Evolutionary conservation across 768 basidiomycete genomes (phyloP).

Genomic region (Thelephora ganbajun): DNA sequence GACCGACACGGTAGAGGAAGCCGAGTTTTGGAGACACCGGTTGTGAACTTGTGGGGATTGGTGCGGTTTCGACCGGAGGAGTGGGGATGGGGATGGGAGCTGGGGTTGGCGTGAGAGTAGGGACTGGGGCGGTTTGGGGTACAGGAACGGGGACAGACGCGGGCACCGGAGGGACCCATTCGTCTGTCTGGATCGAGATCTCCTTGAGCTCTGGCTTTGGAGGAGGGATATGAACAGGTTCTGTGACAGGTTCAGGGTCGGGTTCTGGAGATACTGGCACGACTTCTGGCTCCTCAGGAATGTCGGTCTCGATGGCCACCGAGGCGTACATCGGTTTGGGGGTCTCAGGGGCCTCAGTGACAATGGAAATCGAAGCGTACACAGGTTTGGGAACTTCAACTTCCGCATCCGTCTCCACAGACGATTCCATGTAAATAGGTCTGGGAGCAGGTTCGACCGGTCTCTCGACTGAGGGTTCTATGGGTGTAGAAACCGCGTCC

Average conservation of each 20-base stretch:
- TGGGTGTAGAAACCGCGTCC: conserved; percentile 5
- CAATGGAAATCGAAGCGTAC: conserved; percentile 4
- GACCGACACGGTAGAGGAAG: conserved; percentile 41
- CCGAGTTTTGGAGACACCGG: conserved; percentile 16
- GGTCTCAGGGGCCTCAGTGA: conserved; percentile 10
- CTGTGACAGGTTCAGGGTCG: conserved; percentile 15
- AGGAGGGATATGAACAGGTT: conserved; percentile 12
- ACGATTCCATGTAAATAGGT: too few species aligned
- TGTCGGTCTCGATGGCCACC: conserved; percentile 22
- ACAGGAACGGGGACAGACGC: conserved; percentile 11
- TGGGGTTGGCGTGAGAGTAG: conserved; percentile 13
- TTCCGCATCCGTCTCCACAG: background rate
- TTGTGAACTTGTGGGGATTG: conserved; percentile 8
- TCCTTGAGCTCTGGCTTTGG: conserved; percentile 60
- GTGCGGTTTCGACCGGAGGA: conserved; percentile 9
- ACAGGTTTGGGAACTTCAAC: background rate
- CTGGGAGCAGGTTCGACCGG: too few species aligned
- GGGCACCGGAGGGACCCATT: conserved; percentile 36
- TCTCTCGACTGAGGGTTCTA: background rate
- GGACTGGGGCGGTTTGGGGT: background rate
- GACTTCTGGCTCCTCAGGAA: conserved; percentile 12
- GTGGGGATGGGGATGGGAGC: conserved; percentile 13
- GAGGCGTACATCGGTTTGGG: conserved; percentile 36
- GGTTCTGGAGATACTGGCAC: too few species aligned
- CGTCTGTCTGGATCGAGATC: conserved; percentile 71